Percentiles rank a stretch among this genome's conserved stretches.
Conservation (phyloP, 83 land plant species). For the Thuja plicata region DNA sequence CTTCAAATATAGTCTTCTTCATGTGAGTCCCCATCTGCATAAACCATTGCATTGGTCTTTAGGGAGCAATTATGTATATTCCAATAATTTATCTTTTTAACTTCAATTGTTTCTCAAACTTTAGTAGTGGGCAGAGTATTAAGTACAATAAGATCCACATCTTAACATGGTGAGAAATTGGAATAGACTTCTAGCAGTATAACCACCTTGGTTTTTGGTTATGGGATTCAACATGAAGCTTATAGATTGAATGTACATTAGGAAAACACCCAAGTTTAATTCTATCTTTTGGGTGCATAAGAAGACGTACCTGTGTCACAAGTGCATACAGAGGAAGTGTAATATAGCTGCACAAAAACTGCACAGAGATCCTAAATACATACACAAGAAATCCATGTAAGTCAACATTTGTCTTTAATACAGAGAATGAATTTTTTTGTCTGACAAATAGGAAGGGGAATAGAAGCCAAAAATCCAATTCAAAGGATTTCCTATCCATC, state of each 20-base stretch:
- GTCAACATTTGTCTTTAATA: too few species aligned
- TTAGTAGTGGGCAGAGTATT: too few species aligned
- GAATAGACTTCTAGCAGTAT: neutral
- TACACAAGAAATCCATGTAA: conserved; percentile 41
- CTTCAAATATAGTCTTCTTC: conserved; percentile 60
- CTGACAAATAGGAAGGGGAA: neutral
- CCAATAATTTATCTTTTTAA: neutral
- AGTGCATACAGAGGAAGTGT: conserved; percentile 80
- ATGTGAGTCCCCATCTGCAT: conserved; percentile 67
- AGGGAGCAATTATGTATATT: neutral
- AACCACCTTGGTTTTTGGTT: neutral
- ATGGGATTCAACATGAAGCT: neutral
- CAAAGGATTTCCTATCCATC: neutral
- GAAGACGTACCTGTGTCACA: conserved; percentile 60
- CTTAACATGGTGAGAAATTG: neutral
- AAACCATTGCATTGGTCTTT: neutral
- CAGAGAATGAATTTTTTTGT: too few species aligned
- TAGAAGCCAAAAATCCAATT: neutral
- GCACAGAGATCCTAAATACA: too few species aligned
- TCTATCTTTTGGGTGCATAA: neutral
- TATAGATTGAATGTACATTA: neutral
- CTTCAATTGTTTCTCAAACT: neutral
- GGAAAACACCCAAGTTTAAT: neutral
- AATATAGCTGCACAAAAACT: conserved; percentile 30
- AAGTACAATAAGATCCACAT: neutral